Base-by-base conservation (phyloP, 306 rosid species). In the Cotoneaster glaucophyllus region DNA sequence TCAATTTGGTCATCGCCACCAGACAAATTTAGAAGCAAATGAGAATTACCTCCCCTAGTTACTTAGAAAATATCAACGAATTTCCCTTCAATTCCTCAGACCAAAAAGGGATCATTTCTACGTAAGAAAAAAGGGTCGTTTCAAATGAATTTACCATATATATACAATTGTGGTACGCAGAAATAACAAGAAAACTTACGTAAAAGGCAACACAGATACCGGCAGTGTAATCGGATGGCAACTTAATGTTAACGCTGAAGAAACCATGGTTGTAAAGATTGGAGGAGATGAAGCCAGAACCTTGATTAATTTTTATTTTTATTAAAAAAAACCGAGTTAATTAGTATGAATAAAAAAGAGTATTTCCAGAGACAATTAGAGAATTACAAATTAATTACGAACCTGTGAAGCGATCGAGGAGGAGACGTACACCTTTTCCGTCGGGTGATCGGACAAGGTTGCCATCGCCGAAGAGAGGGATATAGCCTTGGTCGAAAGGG, bases 361-460 rank as follows among this genome's bases (percentile, higher is more conserved):
- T 48, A 4, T 48, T 48, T 48, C 37, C 5, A 32, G 8, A 32
- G 37, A 32, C 37, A 32, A 32, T 32, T 32, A 32, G 37, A 32
- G 37, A 32, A 32, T 32, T 32, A 32, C 37, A 32, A 32, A 32
- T 32, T 32, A 32, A 32, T 32, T 32, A 32, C 63, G 22, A 67
- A 92, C 99, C 99, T 59, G 99, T 86, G 81, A 70, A 92, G 48
- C 92, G 98, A 76, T 92, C 96, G 19, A 96, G 99, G 82, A 84
- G 97, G 74, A 96, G 96, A 10, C 90, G 88, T 3, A 87, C 99
- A 44, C 87, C 96, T 77, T 82, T 74, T 8, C 97, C 99, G 54
- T 96, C 89, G 1, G 85, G 80, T 73, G 98, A 78, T 32, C 93
- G 99, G 71, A 96, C 97, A 25, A 96, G 84, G 82, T 96, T 92